Evolutionary conservation across 2,329 filamentous ascomycete species (phyloP).

Genomic region (Westerdykella ornata): DNA sequence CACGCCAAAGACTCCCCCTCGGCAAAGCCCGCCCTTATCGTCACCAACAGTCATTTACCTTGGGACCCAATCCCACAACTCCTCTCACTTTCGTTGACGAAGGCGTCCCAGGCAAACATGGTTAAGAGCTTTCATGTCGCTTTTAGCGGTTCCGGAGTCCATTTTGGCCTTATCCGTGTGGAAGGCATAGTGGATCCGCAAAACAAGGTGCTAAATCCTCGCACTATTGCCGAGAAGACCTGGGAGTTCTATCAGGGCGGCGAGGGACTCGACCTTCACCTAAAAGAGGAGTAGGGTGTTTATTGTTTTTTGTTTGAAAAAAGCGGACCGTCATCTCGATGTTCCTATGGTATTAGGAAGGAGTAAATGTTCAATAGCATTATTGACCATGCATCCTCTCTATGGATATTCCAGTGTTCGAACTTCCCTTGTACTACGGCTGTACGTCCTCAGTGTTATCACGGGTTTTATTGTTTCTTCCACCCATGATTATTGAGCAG

Average conservation of each 20-base stretch:
- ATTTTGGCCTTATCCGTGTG: conserved; percentile 44
- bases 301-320: not conserved
- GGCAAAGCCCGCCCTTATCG: conserved; percentile 43
- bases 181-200: conserved; percentile 40
- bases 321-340: not conserved
- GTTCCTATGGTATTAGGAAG: no score
- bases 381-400: no score
- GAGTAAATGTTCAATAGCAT: no score
- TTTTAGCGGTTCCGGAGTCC: conserved; percentile 40
- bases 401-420: no score
- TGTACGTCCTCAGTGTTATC: no score
- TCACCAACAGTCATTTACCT: conserved; percentile 46
- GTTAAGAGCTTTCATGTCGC: conserved; percentile 41
- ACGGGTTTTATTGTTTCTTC: no score
- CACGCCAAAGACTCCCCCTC: conserved; percentile 22
- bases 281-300: conserved; percentile 17
- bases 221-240: conserved; percentile 42
- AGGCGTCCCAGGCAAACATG: conserved; percentile 48
- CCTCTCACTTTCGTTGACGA: conserved; percentile 47
- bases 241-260: conserved; percentile 42
- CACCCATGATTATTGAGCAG: no score
- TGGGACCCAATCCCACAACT: conserved; percentile 43
- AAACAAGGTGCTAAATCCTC: conserved; percentile 41
- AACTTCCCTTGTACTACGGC: no score
- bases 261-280: conserved; percentile 37